These are phyloP conservation scores for Fusarium goolgardi DNA, from an alignment of 2,329 filamentous ascomycete genomes.

Conservation along the genomic window DNA sequence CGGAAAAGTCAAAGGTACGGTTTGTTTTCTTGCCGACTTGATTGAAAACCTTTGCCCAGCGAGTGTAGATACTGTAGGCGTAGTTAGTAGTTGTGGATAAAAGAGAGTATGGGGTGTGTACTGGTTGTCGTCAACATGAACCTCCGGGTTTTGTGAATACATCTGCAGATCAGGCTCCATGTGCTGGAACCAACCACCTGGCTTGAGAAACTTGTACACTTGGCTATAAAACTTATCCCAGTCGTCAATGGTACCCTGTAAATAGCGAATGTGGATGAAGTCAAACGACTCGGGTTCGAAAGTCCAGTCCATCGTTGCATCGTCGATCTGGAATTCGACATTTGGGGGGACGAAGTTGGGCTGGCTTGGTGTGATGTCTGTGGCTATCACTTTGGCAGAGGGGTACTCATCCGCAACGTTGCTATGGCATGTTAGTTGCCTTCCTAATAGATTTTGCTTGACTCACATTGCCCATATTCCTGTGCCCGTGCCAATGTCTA, in stretches of 20 bases:
- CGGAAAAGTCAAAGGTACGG: slow-evolving; percentile 36
- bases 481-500: slow-evolving; percentile 41
- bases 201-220: slow-evolving; percentile 37
- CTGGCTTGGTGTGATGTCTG: slow-evolving; percentile 39
- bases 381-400: slow-evolving; percentile 37
- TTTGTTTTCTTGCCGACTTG: slow-evolving; percentile 35
- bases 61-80: slow-evolving; percentile 22
- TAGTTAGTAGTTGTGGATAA: rapidly evolving
- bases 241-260: slow-evolving; percentile 48
- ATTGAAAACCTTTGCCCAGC: slow-evolving; percentile 33
- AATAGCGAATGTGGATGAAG: slow-evolving; percentile 50
- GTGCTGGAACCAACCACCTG: slow-evolving; percentile 45
- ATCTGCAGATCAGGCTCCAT: slow-evolving; percentile 44
- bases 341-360: slow-evolving; percentile 51
- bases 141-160: slow-evolving; percentile 20
- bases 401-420: slow-evolving; percentile 42
- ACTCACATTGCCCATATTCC: slow-evolving; percentile 44
- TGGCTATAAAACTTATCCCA: slow-evolving; percentile 45
- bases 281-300: slow-evolving; percentile 46
- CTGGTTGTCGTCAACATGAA: slow-evolving; percentile 33
- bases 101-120: not conserved
- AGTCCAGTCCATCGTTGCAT: slow-evolving; percentile 58
- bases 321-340: slow-evolving; percentile 54
- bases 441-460: rapidly evolving
- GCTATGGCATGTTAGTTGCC: not conserved